phyloP scores from a whole-genome alignment of 495 filamentous ascomycete genomes.

The Jackrogersella multiformis region DNA sequence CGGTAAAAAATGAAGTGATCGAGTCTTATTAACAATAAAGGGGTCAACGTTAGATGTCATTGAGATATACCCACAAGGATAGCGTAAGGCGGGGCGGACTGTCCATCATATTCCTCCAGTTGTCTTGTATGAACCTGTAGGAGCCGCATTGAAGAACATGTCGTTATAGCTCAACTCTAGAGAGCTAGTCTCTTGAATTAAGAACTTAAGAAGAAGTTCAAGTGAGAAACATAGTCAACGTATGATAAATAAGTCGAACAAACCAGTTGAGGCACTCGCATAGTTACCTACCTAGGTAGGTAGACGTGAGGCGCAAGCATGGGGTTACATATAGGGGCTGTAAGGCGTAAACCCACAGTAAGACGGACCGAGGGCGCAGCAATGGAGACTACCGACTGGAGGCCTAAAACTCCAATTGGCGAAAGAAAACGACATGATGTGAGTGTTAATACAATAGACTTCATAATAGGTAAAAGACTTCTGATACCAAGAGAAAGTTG shows the following conservation, averaged over 20 bases:
- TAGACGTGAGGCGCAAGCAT: background rate
- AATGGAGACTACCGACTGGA: background rate
- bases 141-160: conserved; percentile 18
- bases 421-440: background rate
- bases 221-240: background rate
- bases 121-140: conserved; percentile 28
- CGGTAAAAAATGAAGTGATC: no score
- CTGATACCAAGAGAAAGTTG: no score
- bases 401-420: background rate
- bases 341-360: conserved; percentile 1
- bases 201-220: background rate
- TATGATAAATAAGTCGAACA: background rate
- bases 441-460: no score
- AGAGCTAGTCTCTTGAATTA: background rate
- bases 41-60: no score
- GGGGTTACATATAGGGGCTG: background rate
- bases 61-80: conserved; percentile 26
- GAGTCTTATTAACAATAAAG: no score
- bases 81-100: conserved; percentile 16
- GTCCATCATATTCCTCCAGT: conserved; percentile 20
- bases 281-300: background rate
- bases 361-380: background rate
- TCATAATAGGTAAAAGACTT: no score
- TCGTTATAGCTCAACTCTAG: background rate
- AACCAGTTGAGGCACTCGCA: background rate